phyloP scores from a whole-genome alignment of 2,329 filamentous ascomycete genomes.

The Sordariomycetes sp. region DNA sequence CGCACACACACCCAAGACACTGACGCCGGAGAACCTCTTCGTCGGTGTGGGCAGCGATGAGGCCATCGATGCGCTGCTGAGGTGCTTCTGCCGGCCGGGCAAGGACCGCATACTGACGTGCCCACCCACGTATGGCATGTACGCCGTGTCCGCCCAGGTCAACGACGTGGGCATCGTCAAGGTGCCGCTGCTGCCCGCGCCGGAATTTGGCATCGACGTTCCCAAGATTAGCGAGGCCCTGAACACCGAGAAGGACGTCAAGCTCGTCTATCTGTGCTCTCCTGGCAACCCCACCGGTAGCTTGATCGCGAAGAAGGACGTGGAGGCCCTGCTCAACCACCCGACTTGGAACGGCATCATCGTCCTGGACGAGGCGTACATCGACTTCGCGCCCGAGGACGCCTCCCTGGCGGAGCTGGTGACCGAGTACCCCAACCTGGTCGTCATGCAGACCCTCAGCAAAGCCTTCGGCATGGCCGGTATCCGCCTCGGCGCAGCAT shows the following conservation, averaged over 20 bases:
- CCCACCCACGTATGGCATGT: constrained; percentile 98
- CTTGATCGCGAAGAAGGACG: constrained; percentile 64
- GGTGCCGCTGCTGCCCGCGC: constrained; percentile 67
- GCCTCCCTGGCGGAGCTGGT: constrained; percentile 88
- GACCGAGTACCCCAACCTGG: constrained; percentile 84
- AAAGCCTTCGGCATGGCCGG: constrained; percentile 96
- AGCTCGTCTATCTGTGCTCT: constrained; percentile 86
- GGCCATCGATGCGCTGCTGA: constrained; percentile 87
- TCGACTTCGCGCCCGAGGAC: constrained; percentile 76
- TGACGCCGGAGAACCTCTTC: constrained; percentile 79
- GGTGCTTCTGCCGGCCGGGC: constrained; percentile 85
- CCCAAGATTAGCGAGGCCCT: constrained; percentile 59
- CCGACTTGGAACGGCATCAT: constrained; percentile 93
- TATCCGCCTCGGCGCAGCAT: constrained; percentile 82
- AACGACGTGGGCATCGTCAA: constrained; percentile 85
- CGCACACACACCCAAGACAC: constrained; percentile 61
- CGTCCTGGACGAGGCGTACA: constrained; percentile 88
- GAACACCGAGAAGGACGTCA: constrained; percentile 50
- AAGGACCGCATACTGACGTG: constrained; percentile 88
- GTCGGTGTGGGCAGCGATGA: constrained; percentile 95
- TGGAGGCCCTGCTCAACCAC: constrained; percentile 69
- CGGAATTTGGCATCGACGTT: constrained; percentile 66
- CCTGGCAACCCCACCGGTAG: constrained; percentile 90
- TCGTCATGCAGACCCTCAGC: constrained; percentile 97
- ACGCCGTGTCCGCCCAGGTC: constrained; percentile 84